These are phyloP conservation scores for Penicillium coprophilum DNA, from an alignment of 495 filamentous ascomycete genomes.

Conservation along the genomic window DNA sequence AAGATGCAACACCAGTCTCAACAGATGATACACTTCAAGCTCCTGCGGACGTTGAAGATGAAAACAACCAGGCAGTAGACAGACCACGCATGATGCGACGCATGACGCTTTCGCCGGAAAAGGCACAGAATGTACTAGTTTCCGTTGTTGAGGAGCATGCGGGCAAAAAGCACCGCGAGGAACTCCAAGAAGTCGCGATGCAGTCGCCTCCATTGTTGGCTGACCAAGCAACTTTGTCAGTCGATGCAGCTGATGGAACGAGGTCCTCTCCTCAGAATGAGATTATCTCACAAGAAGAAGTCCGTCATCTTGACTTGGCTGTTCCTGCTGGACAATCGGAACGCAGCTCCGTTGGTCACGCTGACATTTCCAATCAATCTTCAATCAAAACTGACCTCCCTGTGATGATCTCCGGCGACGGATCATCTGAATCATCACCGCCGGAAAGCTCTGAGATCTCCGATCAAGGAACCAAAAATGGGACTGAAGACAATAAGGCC, in stretches of 20 bases:
- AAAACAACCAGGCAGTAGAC: constrained; percentile 41
- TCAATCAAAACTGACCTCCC: constrained; percentile 11
- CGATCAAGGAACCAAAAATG: background rate
- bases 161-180: constrained; percentile 36
- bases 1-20: constrained; percentile 71
- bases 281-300: constrained; percentile 46
- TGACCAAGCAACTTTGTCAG: constrained; percentile 18
- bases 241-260: constrained; percentile 17
- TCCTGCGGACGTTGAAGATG: constrained; percentile 59
- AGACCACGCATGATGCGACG: constrained; percentile 40
- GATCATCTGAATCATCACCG: constrained; percentile 6
- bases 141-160: constrained; percentile 70
- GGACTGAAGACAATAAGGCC: constrained; percentile 1
- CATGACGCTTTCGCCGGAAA: constrained; percentile 62
- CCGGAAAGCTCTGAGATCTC: constrained; percentile 7
- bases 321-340: constrained; percentile 47
- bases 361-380: constrained; percentile 8
- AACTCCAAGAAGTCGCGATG: constrained; percentile 18
- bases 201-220: constrained; percentile 10
- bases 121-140: constrained; percentile 64
- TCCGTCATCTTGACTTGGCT: constrained; percentile 73
- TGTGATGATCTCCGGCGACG: constrained; percentile 15
- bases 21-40: constrained; percentile 42
- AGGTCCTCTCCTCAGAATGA: constrained; percentile 28
- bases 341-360: constrained; percentile 11